Evolutionary conservation across 2,329 filamentous ascomycete species (phyloP), one percentile per base, ranked within the genome.

Genomic region (Aspergillus sp.): DNA sequence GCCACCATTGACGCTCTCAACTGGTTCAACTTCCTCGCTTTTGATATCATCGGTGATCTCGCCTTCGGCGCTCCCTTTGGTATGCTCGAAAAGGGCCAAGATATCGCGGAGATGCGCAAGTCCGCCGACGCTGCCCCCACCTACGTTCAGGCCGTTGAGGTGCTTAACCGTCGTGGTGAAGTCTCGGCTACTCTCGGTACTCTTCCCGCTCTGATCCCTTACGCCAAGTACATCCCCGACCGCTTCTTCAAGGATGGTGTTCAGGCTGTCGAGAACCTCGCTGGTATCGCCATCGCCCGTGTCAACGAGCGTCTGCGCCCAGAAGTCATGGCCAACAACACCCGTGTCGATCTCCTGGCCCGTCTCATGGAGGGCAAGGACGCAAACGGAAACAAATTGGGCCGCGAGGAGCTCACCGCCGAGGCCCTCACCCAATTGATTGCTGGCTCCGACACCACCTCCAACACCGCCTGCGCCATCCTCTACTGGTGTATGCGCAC

Each of bases 401-500:
- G 88, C 4, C 82, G 88, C 21, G 82, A 88, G 61, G 91, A 96
- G 68, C 79, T 96, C 48, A 95, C 90, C 0, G 91, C 91, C 32
- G 92, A 96, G 74, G 91, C 91, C 0, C 77, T 96, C 21, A 96
- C 91, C 0, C 91, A 96, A 71, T 81, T 96, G 40, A 96, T 89
- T 62, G 84, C 86, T 25, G 87, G 86, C 64, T 83, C 83, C 17
- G 86, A 89, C 57, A 76, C 79, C 3, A 86, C 88, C 14, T 84
- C 78, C 58, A 89, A 86, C 70, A 89, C 91, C 0, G 87, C 88
- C 2, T 96, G 91, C 65, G 91, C 91, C 0, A 80, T 96, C 34
- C 79, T 96, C 0, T 96, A 87, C 76, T 89, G 91, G 77, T 85
- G 84, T 25, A 76, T 86, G 4, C 78, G 80, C 38, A 88, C 88